A percentile compares a stretch with the other conserved stretches of the same genome.
phyloP scores from a whole-genome alignment of 306 rosid species.

The Vigna nakashimae region DNA sequence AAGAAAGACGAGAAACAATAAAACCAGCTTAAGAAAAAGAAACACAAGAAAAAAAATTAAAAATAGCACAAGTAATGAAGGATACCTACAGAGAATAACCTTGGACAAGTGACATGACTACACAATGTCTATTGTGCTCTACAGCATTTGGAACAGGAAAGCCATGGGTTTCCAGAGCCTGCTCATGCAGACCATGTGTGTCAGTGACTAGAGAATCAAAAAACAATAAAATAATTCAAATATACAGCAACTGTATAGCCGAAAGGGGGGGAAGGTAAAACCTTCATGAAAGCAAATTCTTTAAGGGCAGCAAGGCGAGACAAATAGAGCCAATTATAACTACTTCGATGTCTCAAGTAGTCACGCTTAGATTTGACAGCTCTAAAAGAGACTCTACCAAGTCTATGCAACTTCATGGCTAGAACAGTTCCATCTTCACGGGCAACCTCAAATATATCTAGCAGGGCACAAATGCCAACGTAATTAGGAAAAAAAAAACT shows the following conservation, averaged over 20 bases:
- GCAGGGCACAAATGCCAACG: slow-evolving; percentile 26
- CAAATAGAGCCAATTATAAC: slow-evolving; percentile 90
- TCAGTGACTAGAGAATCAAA: slow-evolving; percentile 27
- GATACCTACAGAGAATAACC: slow-evolving; percentile 89
- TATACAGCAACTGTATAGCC: slow-evolving; percentile 1
- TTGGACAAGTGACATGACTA: slow-evolving; percentile 88
- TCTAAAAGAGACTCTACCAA: slow-evolving; percentile 91
- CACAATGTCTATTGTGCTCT: slow-evolving; percentile 89
- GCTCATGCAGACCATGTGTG: slow-evolving; percentile 35
- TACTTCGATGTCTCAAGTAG: slow-evolving; percentile 84
- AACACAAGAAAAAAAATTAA: slow-evolving; percentile 11
- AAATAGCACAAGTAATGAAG: slow-evolving; percentile 29
- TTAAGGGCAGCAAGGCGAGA: slow-evolving; percentile 94
- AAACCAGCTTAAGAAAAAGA: background rate
- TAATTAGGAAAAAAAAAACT: background rate
- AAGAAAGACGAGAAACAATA: background rate
- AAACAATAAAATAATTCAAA: slow-evolving; percentile 10
- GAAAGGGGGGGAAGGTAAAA: slow-evolving; percentile 28
- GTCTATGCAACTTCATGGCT: slow-evolving; percentile 90
- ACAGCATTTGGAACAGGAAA: slow-evolving; percentile 89
- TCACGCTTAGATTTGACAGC: slow-evolving; percentile 97
- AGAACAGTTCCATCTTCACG: slow-evolving; percentile 83
- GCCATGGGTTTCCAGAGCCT: slow-evolving; percentile 87
- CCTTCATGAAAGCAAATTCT: slow-evolving; percentile 97
- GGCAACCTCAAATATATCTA: slow-evolving; percentile 96